Base-by-base conservation (phyloP, 495 filamentous ascomycete species). In the Parathielavia appendiculata region DNA sequence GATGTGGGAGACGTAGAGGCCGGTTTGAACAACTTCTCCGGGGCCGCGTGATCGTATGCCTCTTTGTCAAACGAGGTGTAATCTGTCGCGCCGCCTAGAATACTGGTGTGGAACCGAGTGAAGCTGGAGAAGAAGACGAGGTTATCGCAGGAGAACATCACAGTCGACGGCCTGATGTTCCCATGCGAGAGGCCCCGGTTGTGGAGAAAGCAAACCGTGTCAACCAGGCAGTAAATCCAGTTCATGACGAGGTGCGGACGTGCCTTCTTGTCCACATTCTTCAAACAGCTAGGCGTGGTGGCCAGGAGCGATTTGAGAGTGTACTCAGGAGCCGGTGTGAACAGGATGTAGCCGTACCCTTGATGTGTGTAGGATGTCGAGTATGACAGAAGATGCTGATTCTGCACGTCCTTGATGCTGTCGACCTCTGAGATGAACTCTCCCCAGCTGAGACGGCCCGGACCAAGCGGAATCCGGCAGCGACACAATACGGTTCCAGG, bases 171-270 rank as follows among this genome's bases (percentile, higher is more conserved):
- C 48, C 85, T 84, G 64, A 97, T 89, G 40, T 84, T 83, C n/a
- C 87, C 79, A 60, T 97, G 92, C 1, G 81, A 76, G 41, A 89
- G 79, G 14, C 86, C 87, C 56, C 80, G 80, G 32, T 79, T 79
- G 71, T 96, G 91, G 2, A 96, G 77, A 69, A 83, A 90, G 45
- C 86, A 83, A 22, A 96, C 66, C 11, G 86, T 88, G 60, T 91
- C 87, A 0, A 83, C 79, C 2, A 97, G 79, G 66, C 92, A 96
- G 70, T 91, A 90, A 41, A 92, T 83, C 92, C 92, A 96, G 62
- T 87, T 85, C 64, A 95, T 76, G 16, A 96, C 69, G 4, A 86
- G 76, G 34, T 78, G 72, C 32, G 87, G 81, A 30, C 89, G 83
- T n/a, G 82, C 79, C 55, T 83, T 76, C 67, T 95, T 95, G 3